These are phyloP conservation scores for Penicillium atrosanguineum DNA, from an alignment of 495 filamentous ascomycete genomes.

Conservation along the genomic window DNA sequence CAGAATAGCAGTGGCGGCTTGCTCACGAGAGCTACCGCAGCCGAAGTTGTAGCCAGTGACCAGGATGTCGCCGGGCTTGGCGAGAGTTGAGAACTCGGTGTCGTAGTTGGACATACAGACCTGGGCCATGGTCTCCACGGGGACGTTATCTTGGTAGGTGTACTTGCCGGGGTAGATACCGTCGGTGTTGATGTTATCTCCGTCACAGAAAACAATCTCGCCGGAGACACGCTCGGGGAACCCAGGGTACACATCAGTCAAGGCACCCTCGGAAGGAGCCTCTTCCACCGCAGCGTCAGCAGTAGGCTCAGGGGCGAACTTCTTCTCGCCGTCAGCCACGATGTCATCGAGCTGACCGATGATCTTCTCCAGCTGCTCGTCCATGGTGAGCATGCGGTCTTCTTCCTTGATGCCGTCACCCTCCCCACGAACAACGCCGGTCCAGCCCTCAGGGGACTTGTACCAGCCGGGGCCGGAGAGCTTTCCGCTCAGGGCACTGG, in stretches of 20 bases:
- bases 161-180: conserved; percentile 88
- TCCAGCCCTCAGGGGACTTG: conserved; percentile 61
- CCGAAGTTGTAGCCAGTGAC: conserved; percentile 92
- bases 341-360: conserved; percentile 63
- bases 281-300: conserved; percentile 13
- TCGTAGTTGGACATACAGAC: conserved; percentile 97
- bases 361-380: conserved; percentile 66
- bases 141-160: conserved; percentile 85
- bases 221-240: conserved; percentile 52
- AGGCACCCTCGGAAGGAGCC: conserved; percentile 17
- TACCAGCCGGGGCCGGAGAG: conserved; percentile 84
- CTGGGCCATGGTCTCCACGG: conserved; percentile 73
- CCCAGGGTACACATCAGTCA: conserved; percentile 49
- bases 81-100: conserved; percentile 55
- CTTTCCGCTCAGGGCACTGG: conserved; percentile 74
- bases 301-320: conserved; percentile 26
- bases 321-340: conserved; percentile 51
- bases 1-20: conserved; percentile 85
- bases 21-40: conserved; percentile 77
- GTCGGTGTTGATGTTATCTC: conserved; percentile 51
- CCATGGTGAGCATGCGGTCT: conserved; percentile 59
- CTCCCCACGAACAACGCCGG: conserved; percentile 66
- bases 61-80: conserved; percentile 70
- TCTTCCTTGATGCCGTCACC: conserved; percentile 62
- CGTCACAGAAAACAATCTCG: conserved; percentile 54